These are phyloP conservation scores for Gymnopilus junonius DNA, from an alignment of 768 basidiomycete genomes.

Conservation along the genomic window DNA sequence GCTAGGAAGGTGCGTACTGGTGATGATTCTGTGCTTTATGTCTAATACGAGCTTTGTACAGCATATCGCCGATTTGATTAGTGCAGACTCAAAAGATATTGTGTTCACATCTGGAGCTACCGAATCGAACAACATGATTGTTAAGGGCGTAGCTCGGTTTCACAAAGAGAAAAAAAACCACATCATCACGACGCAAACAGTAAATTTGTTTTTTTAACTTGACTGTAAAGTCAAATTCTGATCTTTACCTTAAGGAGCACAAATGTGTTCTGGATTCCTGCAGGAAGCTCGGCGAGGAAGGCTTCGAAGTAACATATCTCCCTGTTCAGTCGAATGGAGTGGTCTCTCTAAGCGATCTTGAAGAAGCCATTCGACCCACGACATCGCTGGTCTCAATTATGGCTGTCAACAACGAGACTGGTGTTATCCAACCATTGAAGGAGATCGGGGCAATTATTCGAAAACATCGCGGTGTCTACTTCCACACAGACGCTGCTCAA, in stretches of 20 bases:
- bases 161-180: constrained; percentile 93
- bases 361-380: constrained; percentile 88
- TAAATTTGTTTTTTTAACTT: constrained; percentile 38
- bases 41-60: constrained; percentile 31
- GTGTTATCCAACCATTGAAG: constrained; percentile 95
- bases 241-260: constrained; percentile 71
- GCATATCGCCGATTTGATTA: constrained; percentile 91
- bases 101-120: constrained; percentile 98
- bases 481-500: constrained; percentile 98
- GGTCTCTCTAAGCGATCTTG: constrained; percentile 77
- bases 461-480: constrained; percentile 87
- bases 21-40: neutral
- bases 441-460: constrained; percentile 89
- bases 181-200: constrained; percentile 94
- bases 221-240: neutral
- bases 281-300: constrained; percentile 93
- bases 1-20: constrained; percentile 70
- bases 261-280: constrained; percentile 99
- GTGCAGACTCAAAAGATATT: constrained; percentile 94
- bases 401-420: constrained; percentile 99
- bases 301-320: constrained; percentile 97
- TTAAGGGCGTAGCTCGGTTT: constrained; percentile 97
- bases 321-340: constrained; percentile 89
- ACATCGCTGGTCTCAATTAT: constrained; percentile 96
- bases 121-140: constrained; percentile 96